These are phyloP conservation scores for Dalechampia spathulata DNA, from an alignment of 441 rosid genomes.

Conservation along the genomic window DNA sequence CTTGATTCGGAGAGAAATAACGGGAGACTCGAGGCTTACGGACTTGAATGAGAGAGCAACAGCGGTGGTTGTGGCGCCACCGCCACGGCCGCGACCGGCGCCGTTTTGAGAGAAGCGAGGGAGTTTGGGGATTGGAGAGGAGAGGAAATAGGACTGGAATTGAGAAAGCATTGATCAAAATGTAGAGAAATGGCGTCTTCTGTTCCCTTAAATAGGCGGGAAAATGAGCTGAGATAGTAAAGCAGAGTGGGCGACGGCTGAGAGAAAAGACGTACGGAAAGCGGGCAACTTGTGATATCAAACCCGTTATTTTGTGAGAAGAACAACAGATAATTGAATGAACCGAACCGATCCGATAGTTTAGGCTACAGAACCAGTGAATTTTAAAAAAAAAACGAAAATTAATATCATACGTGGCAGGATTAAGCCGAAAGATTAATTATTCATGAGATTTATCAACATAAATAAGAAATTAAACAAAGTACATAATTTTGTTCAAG, in stretches of 20 bases:
- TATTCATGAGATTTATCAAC: too few species aligned
- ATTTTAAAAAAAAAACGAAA: too few species aligned
- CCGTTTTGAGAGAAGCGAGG: neutral
- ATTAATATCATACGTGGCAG: too few species aligned
- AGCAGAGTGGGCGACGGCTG: neutral
- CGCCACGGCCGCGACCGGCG: neutral
- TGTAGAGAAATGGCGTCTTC: too few species aligned
- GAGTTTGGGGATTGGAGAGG: slow-evolving; percentile 16
- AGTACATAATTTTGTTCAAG: too few species aligned
- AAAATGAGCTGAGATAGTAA: neutral
- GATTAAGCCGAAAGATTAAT: too few species aligned
- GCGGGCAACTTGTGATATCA: neutral
- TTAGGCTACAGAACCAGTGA: too few species aligned
- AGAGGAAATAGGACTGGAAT: slow-evolving; percentile 25
- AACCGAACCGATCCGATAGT: too few species aligned
- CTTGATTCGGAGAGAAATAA: slow-evolving; percentile 2
- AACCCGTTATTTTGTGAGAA: neutral
- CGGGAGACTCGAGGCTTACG: neutral
- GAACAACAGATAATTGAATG: too few species aligned
- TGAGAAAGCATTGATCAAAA: slow-evolving; percentile 52
- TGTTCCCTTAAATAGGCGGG: slow-evolving; percentile 34
- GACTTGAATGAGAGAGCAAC: slow-evolving; percentile 14
- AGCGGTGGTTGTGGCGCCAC: neutral
- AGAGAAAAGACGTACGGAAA: neutral
- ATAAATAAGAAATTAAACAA: too few species aligned